phyloP scores from a whole-genome alignment of 2,329 filamentous ascomycete genomes.

The Trichoderma sp. region DNA sequence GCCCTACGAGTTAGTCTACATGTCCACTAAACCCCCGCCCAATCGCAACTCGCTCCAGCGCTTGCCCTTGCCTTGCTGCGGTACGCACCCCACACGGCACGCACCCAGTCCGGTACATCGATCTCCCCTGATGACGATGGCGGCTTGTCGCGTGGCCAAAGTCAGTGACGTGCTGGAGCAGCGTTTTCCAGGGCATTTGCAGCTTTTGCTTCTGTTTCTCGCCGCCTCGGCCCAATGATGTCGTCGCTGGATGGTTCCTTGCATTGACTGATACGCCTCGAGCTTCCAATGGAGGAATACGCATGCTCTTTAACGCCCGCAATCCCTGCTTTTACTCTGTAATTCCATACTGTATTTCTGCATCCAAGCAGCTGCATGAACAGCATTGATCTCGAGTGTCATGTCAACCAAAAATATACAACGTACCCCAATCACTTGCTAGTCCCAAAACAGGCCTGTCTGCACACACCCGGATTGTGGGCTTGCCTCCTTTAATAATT shows the following conservation, averaged over 20 bases:
- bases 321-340: background rate
- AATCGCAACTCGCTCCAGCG: background rate
- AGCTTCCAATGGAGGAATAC: background rate
- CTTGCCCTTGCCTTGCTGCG: background rate
- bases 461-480: constrained; percentile 6
- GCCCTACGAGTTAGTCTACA: background rate
- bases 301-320: background rate
- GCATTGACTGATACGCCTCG: background rate
- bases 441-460: constrained; percentile 6
- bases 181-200: background rate
- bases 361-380: background rate
- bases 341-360: background rate
- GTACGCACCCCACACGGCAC: constrained; percentile 4
- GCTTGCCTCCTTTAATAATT: constrained; percentile 16
- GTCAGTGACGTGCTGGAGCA: constrained; percentile 17
- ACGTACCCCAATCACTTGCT: background rate
- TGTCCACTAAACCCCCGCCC: background rate
- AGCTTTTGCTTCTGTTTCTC: background rate
- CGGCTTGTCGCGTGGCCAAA: constrained; percentile 20
- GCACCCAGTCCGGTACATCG: constrained; percentile 6
- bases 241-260: background rate
- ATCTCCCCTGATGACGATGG: constrained; percentile 20
- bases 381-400: background rate
- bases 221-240: background rate
- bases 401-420: background rate